Percentiles rank a stretch among this genome's conserved stretches.
Evolutionary conservation across 2,329 filamentous ascomycete genomes (phyloP).

Genomic region (Claviceps arundinis): DNA sequence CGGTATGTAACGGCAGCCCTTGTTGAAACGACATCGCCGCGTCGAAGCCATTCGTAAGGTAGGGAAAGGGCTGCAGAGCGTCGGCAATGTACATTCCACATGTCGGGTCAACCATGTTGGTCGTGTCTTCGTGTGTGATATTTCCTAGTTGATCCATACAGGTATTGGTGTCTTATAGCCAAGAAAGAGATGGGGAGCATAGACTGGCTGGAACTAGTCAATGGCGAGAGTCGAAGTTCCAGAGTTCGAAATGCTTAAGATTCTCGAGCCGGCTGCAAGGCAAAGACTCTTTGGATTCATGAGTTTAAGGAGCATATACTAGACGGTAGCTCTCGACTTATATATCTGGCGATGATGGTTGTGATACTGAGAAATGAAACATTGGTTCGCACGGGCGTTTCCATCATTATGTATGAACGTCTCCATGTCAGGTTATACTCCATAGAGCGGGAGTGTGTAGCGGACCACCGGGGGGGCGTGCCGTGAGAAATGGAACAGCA

Average conservation of each 20-base stretch:
- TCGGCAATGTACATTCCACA: constrained; percentile 15
- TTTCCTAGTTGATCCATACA: neutral
- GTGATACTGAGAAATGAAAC: neutral
- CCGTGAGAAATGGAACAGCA: constrained; percentile 19
- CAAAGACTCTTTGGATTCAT: too few relatives aligned
- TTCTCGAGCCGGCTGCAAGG: too few relatives aligned
- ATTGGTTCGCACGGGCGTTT: constrained; percentile 8
- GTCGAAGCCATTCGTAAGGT: constrained; percentile 27
- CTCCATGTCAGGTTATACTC: neutral
- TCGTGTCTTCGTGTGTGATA: neutral
- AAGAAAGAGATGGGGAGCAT: neutral
- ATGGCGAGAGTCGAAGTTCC: too few relatives aligned
- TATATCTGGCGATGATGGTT: neutral
- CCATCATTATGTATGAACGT: constrained; percentile 15
- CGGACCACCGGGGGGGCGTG: constrained; percentile 5
- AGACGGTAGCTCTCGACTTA: neutral
- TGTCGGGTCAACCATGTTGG: constrained; percentile 18
- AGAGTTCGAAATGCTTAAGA: too few relatives aligned
- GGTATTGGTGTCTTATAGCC: neutral
- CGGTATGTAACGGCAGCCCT: constrained; percentile 31
- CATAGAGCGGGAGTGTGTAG: neutral
- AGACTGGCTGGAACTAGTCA: too few relatives aligned
- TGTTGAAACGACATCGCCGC: constrained; percentile 43
- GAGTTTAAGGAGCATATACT: too few relatives aligned
- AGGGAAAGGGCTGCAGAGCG: constrained; percentile 14